Conservation (phyloP, 139 green algal species). For the Picocystis salinarum region DNA sequence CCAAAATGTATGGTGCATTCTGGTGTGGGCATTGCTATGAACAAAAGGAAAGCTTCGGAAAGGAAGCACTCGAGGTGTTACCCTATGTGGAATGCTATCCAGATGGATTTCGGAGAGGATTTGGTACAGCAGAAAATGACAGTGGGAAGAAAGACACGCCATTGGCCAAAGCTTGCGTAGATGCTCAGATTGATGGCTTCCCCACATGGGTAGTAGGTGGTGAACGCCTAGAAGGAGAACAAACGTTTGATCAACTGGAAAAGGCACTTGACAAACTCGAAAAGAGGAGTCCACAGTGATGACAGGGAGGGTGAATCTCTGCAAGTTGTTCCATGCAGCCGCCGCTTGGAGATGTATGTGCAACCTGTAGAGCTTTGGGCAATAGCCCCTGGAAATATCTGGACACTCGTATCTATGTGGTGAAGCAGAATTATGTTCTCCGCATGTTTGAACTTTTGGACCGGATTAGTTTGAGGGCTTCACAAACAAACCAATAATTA, state of each 20-base stretch:
- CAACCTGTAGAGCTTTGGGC: too few relatives aligned
- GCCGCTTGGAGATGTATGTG: too few relatives aligned
- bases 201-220: conserved; percentile 89
- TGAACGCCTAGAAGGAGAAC: conserved; percentile 36
- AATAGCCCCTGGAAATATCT: too few relatives aligned
- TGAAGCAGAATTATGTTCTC: too few relatives aligned
- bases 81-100: conserved; percentile 98
- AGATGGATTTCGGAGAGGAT: conserved; percentile 40
- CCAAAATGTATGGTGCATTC: conserved; percentile 93
- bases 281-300: conserved; percentile 1
- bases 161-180: conserved; percentile 42
- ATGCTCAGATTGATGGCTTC: conserved; percentile 65
- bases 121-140: conserved; percentile 26
- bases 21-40: conserved; percentile 47
- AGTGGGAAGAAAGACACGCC: conserved; percentile 28
- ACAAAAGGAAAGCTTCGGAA: conserved; percentile 27
- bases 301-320: too few relatives aligned
- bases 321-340: too few relatives aligned
- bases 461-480: too few relatives aligned
- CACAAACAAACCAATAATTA: too few relatives aligned
- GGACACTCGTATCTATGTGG: too few relatives aligned
- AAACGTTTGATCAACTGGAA: conserved; percentile 35
- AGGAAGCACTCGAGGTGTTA: conserved; percentile 2
- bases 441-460: too few relatives aligned
- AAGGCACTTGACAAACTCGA: conserved; percentile 15